Evolutionary conservation across 1,139 yeast genomes (phyloP).

Genomic region (Tardiomyces digboiensis): DNA sequence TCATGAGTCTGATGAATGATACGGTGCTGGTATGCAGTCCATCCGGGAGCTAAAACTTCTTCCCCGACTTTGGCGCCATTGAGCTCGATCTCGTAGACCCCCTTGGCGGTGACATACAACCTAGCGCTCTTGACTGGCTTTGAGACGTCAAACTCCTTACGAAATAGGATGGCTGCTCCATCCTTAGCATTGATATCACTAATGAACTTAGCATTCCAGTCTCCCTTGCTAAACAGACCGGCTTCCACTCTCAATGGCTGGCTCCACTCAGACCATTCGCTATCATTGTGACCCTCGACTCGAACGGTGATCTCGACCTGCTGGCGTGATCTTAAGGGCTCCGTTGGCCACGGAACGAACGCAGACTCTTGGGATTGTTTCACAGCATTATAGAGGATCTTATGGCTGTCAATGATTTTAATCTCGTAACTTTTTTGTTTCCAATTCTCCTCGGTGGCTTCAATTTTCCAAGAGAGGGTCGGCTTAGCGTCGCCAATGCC

Average conservation of each 20-base stretch:
- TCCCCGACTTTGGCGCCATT: constrained; percentile 9
- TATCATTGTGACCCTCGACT: constrained; percentile 5
- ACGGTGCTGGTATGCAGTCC: constrained; percentile 11
- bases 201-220: constrained; percentile 6
- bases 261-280: constrained; percentile 6
- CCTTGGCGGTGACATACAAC: constrained; percentile 11
- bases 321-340: constrained; percentile 5
- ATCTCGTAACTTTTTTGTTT: constrained; percentile 5
- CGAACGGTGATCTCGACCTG: constrained; percentile 6
- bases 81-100: constrained; percentile 10
- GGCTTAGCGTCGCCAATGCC: constrained; percentile 6
- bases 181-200: constrained; percentile 2
- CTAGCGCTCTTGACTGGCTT: neutral
- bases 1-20: constrained; percentile 10
- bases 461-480: constrained; percentile 7
- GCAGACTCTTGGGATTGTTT: constrained; percentile 6
- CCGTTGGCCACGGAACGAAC: constrained; percentile 7
- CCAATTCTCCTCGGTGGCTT: constrained; percentile 4
- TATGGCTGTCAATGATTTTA: neutral
- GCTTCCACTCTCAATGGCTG: constrained; percentile 3
- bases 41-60: constrained; percentile 11
- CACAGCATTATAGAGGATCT: neutral
- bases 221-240: constrained; percentile 3
- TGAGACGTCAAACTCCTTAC: constrained; percentile 1
- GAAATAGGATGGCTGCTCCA: constrained; percentile 3